Percentiles rank a stretch among this genome's conserved stretches.
Evolutionary conservation across 371 early-diverging fungal species (phyloP).

Genomic region (Mucor piriformis): DNA sequence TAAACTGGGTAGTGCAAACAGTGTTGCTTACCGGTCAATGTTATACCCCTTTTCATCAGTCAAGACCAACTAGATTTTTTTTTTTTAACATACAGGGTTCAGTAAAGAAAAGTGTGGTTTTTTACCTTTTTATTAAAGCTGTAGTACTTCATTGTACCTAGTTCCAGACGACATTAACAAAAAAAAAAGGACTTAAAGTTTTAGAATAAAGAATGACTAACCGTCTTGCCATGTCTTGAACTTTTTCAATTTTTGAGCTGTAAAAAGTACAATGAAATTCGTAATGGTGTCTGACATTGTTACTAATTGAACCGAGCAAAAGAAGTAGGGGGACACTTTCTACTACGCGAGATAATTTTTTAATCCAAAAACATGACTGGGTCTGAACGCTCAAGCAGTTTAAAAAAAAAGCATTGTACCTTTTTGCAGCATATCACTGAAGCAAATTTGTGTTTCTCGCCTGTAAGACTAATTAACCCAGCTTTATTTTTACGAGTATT

Average conservation of each 20-base stretch:
- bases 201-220: neutral
- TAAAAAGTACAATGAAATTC: slow-evolving; percentile 49
- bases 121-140: slow-evolving; percentile 51
- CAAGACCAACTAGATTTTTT: slow-evolving; percentile 36
- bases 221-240: slow-evolving; percentile 71
- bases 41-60: slow-evolving; percentile 53
- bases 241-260: slow-evolving; percentile 63
- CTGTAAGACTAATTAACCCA: too few species aligned
- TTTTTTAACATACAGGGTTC: too few species aligned
- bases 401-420: too few species aligned
- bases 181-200: neutral
- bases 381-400: too few species aligned
- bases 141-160: slow-evolving; percentile 50
- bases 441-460: too few species aligned
- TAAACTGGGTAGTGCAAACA: neutral
- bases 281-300: slow-evolving; percentile 39
- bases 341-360: neutral
- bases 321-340: too few species aligned
- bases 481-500: too few species aligned
- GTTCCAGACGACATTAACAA: too few species aligned
- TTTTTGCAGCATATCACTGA: too few species aligned
- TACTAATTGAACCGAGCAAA: too few species aligned
- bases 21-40: slow-evolving; percentile 42
- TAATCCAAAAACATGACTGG: too few species aligned
- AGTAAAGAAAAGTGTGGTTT: too few species aligned